phyloP scores from a whole-genome alignment of 257 asterid genomes.

The Scutellaria minor region DNA sequence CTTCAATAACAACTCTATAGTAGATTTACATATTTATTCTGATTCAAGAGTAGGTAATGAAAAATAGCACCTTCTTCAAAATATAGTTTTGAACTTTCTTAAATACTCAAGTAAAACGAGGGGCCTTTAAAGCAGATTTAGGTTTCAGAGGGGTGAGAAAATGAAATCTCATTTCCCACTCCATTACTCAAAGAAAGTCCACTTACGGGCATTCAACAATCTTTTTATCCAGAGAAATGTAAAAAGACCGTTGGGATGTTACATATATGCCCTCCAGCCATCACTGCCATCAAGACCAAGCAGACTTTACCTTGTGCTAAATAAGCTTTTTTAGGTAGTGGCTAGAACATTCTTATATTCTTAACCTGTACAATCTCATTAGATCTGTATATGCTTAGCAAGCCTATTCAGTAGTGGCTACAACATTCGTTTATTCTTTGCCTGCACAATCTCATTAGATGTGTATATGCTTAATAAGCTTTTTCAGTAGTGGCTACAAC shows the following conservation, averaged over 20 bases:
- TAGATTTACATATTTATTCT: slow-evolving; percentile 13
- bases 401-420: too few relatives aligned
- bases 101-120: background rate
- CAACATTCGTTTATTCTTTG: too few relatives aligned
- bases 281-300: background rate
- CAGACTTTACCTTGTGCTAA: background rate
- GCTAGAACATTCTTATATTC: background rate
- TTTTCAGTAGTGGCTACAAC: too few relatives aligned
- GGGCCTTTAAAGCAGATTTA: background rate
- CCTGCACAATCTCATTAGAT: too few relatives aligned
- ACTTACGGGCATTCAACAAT: background rate
- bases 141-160: slow-evolving; percentile 6
- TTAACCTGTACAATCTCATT: background rate
- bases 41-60: background rate
- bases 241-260: background rate
- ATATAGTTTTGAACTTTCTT: background rate
- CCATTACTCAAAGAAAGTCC: slow-evolving; percentile 9
- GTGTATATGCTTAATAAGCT: background rate
- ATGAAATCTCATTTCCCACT: background rate
- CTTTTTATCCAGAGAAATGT: background rate
- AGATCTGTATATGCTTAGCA: background rate
- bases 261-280: background rate
- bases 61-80: background rate
- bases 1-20: background rate
- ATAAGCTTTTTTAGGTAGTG: background rate